phyloP scores from a whole-genome alignment of 1,139 yeast genomes.

The Taphrina flavorubra region DNA sequence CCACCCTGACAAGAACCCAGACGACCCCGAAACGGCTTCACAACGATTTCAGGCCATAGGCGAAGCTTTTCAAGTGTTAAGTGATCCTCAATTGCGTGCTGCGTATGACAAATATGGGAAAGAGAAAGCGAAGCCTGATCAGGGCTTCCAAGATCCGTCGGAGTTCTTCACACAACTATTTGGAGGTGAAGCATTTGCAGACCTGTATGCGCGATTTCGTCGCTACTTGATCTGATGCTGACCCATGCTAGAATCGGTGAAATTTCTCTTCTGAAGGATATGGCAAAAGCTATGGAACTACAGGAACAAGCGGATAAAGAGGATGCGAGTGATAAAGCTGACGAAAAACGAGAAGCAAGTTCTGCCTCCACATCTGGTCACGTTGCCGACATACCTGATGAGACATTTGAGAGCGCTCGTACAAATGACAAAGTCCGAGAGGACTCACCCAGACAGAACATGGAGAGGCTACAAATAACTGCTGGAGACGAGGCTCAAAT shows the following conservation, averaged over 20 bases:
- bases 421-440: slow-evolving; percentile 14
- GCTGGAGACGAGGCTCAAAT: slow-evolving; percentile 42
- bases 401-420: not conserved
- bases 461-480: slow-evolving; percentile 41
- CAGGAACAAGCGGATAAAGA: slow-evolving; percentile 81
- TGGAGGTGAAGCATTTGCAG: slow-evolving; percentile 90
- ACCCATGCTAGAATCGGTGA: slow-evolving; percentile 69
- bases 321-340: slow-evolving; percentile 57
- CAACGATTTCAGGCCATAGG: slow-evolving; percentile 59
- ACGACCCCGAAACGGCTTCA: slow-evolving; percentile 47
- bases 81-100: slow-evolving; percentile 72
- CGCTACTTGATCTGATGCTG: slow-evolving; percentile 35
- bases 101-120: slow-evolving; percentile 86
- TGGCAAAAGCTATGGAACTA: slow-evolving; percentile 72
- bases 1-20: slow-evolving; percentile 44
- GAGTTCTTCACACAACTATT: slow-evolving; percentile 86
- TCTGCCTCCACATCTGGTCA: slow-evolving; percentile 55
- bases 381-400: slow-evolving; percentile 7
- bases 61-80: slow-evolving; percentile 82
- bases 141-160: slow-evolving; percentile 64
- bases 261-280: slow-evolving; percentile 78
- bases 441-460: slow-evolving; percentile 1
- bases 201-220: slow-evolving; percentile 55
- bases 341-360: slow-evolving; percentile 79
- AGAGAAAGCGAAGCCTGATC: slow-evolving; percentile 63